A percentile compares a stretch with the other conserved stretches of the same genome.
phyloP scores from a whole-genome alignment of 805 yeast species.

The Candida peoriensis region DNA sequence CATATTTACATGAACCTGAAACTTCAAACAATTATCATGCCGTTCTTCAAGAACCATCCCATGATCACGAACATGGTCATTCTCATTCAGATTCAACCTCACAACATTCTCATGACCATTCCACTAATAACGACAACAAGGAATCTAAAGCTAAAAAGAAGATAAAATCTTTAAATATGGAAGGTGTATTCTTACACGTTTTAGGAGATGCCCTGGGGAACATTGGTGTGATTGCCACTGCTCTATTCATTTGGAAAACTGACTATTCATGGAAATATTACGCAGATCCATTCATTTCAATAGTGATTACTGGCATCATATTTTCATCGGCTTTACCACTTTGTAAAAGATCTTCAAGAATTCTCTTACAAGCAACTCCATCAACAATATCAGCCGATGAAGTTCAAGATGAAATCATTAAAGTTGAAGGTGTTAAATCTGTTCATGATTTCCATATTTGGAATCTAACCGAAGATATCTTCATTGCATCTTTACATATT shows the following conservation, averaged over 20 bases:
- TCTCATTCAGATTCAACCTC: conserved; percentile 8
- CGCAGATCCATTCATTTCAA: conserved; percentile 81
- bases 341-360: conserved; percentile 80
- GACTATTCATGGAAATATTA: conserved; percentile 83
- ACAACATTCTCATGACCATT: conserved; percentile 3
- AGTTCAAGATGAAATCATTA: conserved; percentile 62
- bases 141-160: conserved; percentile 14
- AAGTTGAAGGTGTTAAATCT: conserved; percentile 69
- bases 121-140: conserved; percentile 10
- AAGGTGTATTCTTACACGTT: conserved; percentile 93
- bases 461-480: conserved; percentile 85
- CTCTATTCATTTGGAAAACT: conserved; percentile 90
- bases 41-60: conserved; percentile 2
- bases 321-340: conserved; percentile 89
- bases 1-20: conserved; percentile 17
- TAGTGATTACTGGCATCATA: conserved; percentile 81
- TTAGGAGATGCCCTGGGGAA: conserved; percentile 96
- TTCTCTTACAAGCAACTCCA: conserved; percentile 90
- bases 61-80: conserved; percentile 12
- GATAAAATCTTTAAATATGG: conserved; percentile 83
- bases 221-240: conserved; percentile 86
- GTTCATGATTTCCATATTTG: conserved; percentile 96
- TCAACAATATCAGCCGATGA: conserved; percentile 70
- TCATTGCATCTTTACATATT: conserved; percentile 86
- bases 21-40: conserved; percentile 18